phyloP scores from a whole-genome alignment of 495 filamentous ascomycete species.

The Podospora bellae-mahoneyi region DNA sequence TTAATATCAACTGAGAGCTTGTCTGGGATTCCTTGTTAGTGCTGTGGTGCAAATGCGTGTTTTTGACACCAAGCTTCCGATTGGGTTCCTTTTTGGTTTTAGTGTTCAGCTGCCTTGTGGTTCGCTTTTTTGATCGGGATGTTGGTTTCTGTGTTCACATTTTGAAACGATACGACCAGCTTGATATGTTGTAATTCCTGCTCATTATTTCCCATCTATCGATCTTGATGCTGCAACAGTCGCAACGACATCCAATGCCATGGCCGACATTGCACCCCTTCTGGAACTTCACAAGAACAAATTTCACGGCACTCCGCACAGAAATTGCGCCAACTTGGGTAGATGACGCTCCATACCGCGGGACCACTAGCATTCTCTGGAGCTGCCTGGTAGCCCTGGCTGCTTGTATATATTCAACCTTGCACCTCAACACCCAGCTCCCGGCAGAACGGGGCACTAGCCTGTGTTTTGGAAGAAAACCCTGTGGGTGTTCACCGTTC shows the following conservation, averaged over 20 bases:
- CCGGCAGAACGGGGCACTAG: not conserved
- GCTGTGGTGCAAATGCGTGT: too few species aligned
- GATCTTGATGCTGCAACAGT: not conserved
- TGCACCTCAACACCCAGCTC: conserved; percentile 12
- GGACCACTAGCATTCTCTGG: not conserved
- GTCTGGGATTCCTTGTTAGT: too few species aligned
- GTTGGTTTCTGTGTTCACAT: not conserved
- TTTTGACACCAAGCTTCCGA: too few species aligned
- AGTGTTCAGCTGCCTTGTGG: not conserved
- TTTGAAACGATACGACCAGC: not conserved
- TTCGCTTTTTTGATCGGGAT: too few species aligned
- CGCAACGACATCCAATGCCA: not conserved
- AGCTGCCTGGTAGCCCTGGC: not conserved
- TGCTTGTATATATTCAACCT: not conserved
- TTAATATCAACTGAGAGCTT: too few species aligned
- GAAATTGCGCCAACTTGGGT: not conserved
- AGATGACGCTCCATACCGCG: not conserved
- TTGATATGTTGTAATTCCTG: too few species aligned
- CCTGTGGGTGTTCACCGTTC: not conserved
- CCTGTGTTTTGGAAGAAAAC: not conserved
- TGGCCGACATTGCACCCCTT: not conserved
- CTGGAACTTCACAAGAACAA: not conserved
- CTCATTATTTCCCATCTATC: not conserved
- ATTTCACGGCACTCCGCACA: not conserved
- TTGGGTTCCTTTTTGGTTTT: too few species aligned